A percentile compares a stretch with the other conserved stretches of the same genome.
These are phyloP conservation scores for Thalassiosira livingstoniorum DNA, from an alignment of 352 stramenopile genomes.

Conservation along the genomic window DNA sequence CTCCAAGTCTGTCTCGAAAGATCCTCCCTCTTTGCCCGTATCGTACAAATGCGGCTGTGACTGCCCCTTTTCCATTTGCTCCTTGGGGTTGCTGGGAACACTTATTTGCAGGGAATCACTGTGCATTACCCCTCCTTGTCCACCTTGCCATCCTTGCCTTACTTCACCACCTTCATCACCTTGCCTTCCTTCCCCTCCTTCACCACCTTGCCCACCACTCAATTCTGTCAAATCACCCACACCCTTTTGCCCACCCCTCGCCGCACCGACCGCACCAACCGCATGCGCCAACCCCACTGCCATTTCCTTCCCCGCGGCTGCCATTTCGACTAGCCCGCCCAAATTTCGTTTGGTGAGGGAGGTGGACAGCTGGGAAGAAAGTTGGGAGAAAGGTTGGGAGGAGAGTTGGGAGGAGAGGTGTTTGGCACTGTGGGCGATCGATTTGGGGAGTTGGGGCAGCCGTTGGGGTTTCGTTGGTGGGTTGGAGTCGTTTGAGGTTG, in stretches of 20 bases:
- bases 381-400: too few relatives aligned
- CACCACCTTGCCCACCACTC: too few relatives aligned
- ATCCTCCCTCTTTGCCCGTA: slow-evolving; percentile 28
- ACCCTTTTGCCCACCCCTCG: neutral
- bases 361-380: too few relatives aligned
- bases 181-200: too few relatives aligned
- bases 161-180: too few relatives aligned
- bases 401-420: slow-evolving; percentile 23
- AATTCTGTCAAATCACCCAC: too few relatives aligned
- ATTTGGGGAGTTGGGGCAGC: slow-evolving; percentile 6
- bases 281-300: slow-evolving; percentile 10
- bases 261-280: neutral
- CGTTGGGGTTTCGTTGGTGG: too few relatives aligned
- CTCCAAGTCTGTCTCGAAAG: slow-evolving; percentile 29
- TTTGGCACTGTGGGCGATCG: slow-evolving; percentile 6
- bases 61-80: neutral
- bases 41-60: slow-evolving; percentile 27
- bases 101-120: too few relatives aligned
- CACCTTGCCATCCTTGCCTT: too few relatives aligned
- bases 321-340: too few relatives aligned
- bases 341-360: slow-evolving; percentile 14
- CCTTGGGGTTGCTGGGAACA: neutral
- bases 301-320: slow-evolving; percentile 33
- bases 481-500: neutral
- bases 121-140: too few relatives aligned